Evolutionary conservation across 2,329 filamentous ascomycete genomes (phyloP).

Genomic region (Venturia asperata): DNA sequence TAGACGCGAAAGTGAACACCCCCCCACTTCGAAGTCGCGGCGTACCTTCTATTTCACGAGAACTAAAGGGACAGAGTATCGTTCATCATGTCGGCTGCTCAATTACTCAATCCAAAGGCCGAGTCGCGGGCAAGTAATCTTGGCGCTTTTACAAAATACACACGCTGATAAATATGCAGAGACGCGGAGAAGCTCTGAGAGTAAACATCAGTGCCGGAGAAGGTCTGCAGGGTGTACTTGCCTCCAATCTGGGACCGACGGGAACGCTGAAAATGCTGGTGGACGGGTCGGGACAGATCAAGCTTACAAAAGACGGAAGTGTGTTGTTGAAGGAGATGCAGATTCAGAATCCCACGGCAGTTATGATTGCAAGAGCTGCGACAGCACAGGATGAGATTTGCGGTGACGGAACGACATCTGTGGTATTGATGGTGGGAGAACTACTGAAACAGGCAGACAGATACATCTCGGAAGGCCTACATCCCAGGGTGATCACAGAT

Average conservation of each 20-base stretch:
- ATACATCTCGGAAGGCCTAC: constrained; percentile 93
- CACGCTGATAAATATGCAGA: constrained; percentile 52
- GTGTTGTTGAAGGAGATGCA: constrained; percentile 72
- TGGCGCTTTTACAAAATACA: constrained; percentile 22
- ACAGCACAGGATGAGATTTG: constrained; percentile 98
- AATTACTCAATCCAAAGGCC: constrained; percentile 97
- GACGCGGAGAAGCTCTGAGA: constrained; percentile 90
- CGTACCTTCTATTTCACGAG: neutral
- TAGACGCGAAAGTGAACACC: constrained; percentile 5
- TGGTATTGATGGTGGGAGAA: constrained; percentile 91
- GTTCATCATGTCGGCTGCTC: constrained; percentile 79
- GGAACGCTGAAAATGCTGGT: constrained; percentile 93
- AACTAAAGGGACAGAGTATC: neutral
- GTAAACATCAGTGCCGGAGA: constrained; percentile 97
- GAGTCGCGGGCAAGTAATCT: constrained; percentile 74
- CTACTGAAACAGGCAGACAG: constrained; percentile 95
- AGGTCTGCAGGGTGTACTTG: constrained; percentile 61
- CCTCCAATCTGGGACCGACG: constrained; percentile 88
- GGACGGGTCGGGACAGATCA: constrained; percentile 66
- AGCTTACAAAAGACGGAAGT: constrained; percentile 97
- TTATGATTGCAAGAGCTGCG: constrained; percentile 71
- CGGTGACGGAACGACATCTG: constrained; percentile 94
- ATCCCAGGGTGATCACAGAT: constrained; percentile 93
- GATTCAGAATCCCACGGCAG: constrained; percentile 97
- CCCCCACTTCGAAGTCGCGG: neutral